Conservation (phyloP, 805 yeast genomes). For the Hanseniaspora vineae region DNA sequence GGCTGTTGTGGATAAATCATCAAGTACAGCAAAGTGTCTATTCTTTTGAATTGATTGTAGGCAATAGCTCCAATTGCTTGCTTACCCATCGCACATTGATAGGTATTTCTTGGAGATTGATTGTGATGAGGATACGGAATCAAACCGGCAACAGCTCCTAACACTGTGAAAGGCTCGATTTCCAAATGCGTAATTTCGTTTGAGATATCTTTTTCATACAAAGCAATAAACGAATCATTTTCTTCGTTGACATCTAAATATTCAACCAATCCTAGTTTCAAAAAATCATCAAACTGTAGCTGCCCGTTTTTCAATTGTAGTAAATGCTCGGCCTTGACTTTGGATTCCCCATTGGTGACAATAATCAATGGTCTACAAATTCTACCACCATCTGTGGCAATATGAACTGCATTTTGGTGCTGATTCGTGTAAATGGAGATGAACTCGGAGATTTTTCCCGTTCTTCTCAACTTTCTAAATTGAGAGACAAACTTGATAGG, state of each 20-base stretch:
- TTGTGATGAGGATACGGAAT: slow-evolving; percentile 90
- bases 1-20: slow-evolving; percentile 99
- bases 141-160: slow-evolving; percentile 88
- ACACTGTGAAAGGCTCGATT: slow-evolving; percentile 85
- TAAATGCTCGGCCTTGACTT: slow-evolving; percentile 63
- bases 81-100: slow-evolving; percentile 94
- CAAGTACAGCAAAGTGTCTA: slow-evolving; percentile 82
- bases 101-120: slow-evolving; percentile 85
- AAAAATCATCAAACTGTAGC: slow-evolving; percentile 84
- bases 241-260: slow-evolving; percentile 96
- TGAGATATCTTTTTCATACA: slow-evolving; percentile 59
- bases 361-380: slow-evolving; percentile 94
- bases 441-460: slow-evolving; percentile 78
- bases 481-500: slow-evolving; percentile 70
- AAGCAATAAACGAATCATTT: slow-evolving; percentile 84
- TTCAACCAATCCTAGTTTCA: slow-evolving; percentile 78
- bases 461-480: slow-evolving; percentile 71
- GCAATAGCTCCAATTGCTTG: slow-evolving; percentile 99
- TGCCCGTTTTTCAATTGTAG: slow-evolving; percentile 47
- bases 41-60: slow-evolving; percentile 89
- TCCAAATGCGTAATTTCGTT: slow-evolving; percentile 73
- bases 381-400: slow-evolving; percentile 98
- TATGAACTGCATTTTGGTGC: slow-evolving; percentile 88
- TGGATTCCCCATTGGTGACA: slow-evolving; percentile 58
- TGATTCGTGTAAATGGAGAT: slow-evolving; percentile 81